phyloP scores from a whole-genome alignment of 345 rosid species.

The Lumnitzera racemosa region DNA sequence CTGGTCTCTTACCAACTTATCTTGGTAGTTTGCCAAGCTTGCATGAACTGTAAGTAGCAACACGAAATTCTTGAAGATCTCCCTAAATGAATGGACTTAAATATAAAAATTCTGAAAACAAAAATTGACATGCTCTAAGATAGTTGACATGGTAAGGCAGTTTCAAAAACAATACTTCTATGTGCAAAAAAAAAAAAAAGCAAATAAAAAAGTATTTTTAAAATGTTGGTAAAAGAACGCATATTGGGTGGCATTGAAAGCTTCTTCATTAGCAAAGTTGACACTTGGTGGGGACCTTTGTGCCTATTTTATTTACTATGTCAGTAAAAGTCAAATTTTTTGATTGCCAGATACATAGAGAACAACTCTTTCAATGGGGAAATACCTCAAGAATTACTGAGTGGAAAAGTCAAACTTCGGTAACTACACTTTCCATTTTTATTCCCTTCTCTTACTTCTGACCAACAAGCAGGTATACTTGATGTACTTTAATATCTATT shows the following conservation, averaged over 20 bases:
- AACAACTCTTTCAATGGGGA: slow-evolving; percentile 76
- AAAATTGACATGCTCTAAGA: too few species aligned
- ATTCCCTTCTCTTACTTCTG: too few species aligned
- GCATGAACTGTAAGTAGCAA: slow-evolving; percentile 62
- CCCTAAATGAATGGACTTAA: not conserved
- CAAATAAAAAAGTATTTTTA: too few species aligned
- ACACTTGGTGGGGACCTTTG: not conserved
- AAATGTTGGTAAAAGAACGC: too few species aligned
- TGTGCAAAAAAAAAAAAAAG: too few species aligned
- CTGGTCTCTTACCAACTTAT: slow-evolving; percentile 69
- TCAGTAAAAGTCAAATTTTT: slow-evolving; percentile 3
- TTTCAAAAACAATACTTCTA: too few species aligned
- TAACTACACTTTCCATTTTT: slow-evolving; percentile 34
- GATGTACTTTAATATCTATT: too few species aligned
- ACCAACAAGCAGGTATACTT: too few species aligned
- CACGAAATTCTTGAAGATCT: not conserved
- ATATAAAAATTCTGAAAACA: too few species aligned
- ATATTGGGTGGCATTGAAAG: too few species aligned
- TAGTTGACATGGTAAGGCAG: too few species aligned
- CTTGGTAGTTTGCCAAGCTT: slow-evolving; percentile 59
- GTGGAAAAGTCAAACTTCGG: slow-evolving; percentile 54
- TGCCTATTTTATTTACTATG: not conserved
- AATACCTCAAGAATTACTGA: slow-evolving; percentile 50
- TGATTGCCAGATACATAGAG: slow-evolving; percentile 59
- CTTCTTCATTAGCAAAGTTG: too few species aligned